Conservation (phyloP, 805 yeast species). For the Hanseniaspora meyeri region DNA sequence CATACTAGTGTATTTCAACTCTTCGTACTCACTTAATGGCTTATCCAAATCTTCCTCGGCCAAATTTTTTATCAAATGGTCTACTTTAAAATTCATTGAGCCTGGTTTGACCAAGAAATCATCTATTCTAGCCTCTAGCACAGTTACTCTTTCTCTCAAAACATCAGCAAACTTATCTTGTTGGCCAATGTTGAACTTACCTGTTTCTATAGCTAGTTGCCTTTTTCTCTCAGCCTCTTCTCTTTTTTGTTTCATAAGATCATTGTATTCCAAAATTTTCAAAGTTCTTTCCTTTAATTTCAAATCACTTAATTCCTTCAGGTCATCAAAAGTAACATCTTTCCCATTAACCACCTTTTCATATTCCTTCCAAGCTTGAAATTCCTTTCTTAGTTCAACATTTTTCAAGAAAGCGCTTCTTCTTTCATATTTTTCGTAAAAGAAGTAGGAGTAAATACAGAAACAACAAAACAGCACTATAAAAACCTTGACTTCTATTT, state of each 20-base stretch:
- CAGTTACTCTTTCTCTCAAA: constrained; percentile 52
- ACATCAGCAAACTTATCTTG: constrained; percentile 25
- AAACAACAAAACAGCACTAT: background rate
- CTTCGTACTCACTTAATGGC: constrained; percentile 46
- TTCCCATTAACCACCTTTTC: background rate
- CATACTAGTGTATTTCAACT: constrained; percentile 47
- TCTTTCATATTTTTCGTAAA: background rate
- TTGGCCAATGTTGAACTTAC: background rate
- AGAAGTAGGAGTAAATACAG: background rate
- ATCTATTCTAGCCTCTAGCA: constrained; percentile 47
- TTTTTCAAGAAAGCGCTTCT: background rate
- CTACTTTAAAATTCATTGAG: constrained; percentile 42
- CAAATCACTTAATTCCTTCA: background rate
- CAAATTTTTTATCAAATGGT: constrained; percentile 45
- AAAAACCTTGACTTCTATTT: constrained; percentile 1
- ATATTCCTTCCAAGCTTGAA: constrained; percentile 8
- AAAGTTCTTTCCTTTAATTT: background rate
- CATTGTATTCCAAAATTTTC: constrained; percentile 3
- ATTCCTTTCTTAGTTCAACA: constrained; percentile 3
- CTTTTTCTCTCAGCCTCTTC: background rate
- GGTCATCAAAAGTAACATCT: constrained; percentile 1
- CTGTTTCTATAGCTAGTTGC: background rate
- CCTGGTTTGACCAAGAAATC: constrained; percentile 51
- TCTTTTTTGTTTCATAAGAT: background rate
- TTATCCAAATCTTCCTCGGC: constrained; percentile 28